Percentiles rank a stretch among this genome's conserved stretches.
Evolutionary conservation across 169 alveolate genomes (phyloP).

Genomic region (Plasmodium blacklocki): DNA sequence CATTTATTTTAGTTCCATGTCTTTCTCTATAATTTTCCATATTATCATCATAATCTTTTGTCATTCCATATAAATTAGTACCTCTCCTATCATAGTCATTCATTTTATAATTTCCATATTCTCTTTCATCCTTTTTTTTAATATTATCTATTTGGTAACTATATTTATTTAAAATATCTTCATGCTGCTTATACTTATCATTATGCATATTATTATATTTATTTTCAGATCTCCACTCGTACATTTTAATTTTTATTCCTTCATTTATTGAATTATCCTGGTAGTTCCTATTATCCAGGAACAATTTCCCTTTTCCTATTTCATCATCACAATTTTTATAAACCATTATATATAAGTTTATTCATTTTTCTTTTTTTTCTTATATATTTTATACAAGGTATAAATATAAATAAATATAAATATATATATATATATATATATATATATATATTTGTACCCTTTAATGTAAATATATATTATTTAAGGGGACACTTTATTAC

Average conservation of each 20-base stretch:
- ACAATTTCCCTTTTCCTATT: not conserved
- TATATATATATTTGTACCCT: not conserved
- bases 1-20: not conserved
- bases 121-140: constrained; percentile 12
- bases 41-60: not conserved
- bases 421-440: not conserved
- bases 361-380: not conserved
- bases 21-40: not conserved
- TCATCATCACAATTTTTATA: not conserved
- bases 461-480: no score
- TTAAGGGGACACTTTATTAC: no score
- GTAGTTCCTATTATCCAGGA: not conserved
- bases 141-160: constrained; percentile 2
- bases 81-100: no score
- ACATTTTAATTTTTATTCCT: not conserved
- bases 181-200: no score
- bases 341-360: constrained; percentile 17
- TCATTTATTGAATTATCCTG: not conserved
- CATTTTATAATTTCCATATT: constrained; percentile 1
- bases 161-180: no score
- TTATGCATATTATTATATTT: not conserved
- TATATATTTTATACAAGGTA: not conserved
- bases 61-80: not conserved
- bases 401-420: not conserved
- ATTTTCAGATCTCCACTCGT: not conserved